phyloP scores from a whole-genome alignment of 805 yeast genomes.

The Saccharomyces mikatae region DNA sequence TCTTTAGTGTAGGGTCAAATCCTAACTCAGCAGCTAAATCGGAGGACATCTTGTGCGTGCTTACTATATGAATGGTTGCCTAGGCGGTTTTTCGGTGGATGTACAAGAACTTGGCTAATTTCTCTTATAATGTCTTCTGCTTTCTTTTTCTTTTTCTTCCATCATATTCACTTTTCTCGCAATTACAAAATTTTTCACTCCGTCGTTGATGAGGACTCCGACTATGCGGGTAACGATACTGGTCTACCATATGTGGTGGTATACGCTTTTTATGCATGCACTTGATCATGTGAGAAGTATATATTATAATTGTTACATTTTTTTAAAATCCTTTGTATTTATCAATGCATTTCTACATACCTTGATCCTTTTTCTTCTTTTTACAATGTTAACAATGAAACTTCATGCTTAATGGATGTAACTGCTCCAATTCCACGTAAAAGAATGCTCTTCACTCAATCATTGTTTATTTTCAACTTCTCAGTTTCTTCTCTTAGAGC shows the following conservation, averaged over 20 bases:
- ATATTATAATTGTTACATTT: background rate
- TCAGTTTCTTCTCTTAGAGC: slow-evolving; percentile 28
- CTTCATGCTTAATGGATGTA: background rate
- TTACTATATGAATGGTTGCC: background rate
- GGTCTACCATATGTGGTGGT: background rate
- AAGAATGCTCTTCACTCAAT: slow-evolving; percentile 19
- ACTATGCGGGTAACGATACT: background rate
- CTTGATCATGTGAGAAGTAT: background rate
- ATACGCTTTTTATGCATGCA: background rate
- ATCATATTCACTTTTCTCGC: background rate
- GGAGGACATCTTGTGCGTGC: slow-evolving; percentile 17
- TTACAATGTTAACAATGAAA: background rate
- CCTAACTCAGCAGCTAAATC: slow-evolving; percentile 40
- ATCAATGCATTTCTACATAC: background rate
- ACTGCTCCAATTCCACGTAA: background rate
- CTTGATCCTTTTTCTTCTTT: background rate
- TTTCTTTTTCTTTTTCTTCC: background rate
- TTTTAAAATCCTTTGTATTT: background rate
- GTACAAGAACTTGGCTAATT: background rate
- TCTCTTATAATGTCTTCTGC: background rate
- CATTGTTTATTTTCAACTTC: slow-evolving; percentile 12
- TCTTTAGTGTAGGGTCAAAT: slow-evolving; percentile 67
- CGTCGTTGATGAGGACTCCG: background rate
- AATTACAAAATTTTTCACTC: background rate
- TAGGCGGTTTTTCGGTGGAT: background rate